Conservation (phyloP, 2,329 filamentous ascomycete species). For the Lasiodiplodia hormozganensis region DNA sequence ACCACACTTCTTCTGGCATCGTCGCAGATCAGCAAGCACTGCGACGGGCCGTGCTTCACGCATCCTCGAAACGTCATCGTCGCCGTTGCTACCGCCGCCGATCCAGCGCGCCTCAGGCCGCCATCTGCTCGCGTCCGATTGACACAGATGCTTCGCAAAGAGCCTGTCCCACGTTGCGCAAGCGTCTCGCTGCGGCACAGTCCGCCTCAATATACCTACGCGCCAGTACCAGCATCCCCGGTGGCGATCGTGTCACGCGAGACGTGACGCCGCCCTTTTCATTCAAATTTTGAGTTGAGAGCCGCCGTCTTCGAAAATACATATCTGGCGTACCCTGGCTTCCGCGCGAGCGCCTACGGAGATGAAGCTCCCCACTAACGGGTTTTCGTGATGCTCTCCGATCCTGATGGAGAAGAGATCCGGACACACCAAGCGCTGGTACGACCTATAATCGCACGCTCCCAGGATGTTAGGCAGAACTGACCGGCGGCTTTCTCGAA, state of each 20-base stretch:
- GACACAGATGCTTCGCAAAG: constrained; percentile 9
- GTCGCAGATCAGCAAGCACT: constrained; percentile 8
- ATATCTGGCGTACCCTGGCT: constrained; percentile 1
- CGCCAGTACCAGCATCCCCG: constrained; percentile 1
- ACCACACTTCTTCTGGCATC: constrained; percentile 2
- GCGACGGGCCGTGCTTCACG: constrained; percentile 5
- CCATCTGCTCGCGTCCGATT: background rate
- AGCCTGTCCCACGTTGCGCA: constrained; percentile 24
- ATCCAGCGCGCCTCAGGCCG: background rate
- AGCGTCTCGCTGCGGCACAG: constrained; percentile 18
- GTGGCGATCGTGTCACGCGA: constrained; percentile 12
- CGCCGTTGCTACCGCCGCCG: background rate
- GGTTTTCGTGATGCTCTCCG: background rate
- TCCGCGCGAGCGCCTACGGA: constrained; percentile 19
- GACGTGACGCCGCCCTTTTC: background rate
- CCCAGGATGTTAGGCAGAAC: constrained; percentile 4
- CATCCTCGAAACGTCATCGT: background rate
- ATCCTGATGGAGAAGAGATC: constrained; percentile 5
- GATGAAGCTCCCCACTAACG: constrained; percentile 19
- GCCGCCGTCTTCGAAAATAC: constrained; percentile 10
- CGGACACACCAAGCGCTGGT: constrained; percentile 17
- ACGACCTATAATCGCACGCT: constrained; percentile 18
- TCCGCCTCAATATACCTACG: constrained; percentile 17
- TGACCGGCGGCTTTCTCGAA: background rate
- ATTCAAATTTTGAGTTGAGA: constrained; percentile 5